Conservation (phyloP, 306 rosid species). For the Prinsepia uniflora region DNA sequence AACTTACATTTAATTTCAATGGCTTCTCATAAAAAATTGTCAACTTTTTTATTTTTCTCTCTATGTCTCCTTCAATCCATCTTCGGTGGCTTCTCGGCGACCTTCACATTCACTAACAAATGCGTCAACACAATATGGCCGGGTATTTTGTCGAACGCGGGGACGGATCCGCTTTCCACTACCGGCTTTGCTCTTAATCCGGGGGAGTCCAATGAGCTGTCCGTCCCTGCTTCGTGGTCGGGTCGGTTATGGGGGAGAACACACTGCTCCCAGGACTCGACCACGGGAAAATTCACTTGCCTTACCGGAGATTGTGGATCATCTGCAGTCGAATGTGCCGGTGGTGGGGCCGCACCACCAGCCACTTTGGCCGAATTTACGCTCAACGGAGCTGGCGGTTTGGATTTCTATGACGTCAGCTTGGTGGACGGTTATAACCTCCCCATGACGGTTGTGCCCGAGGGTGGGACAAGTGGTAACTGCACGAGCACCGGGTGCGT, state of each 20-base stretch:
- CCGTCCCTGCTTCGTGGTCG: conserved; percentile 63
- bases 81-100: conserved; percentile 46
- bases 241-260: conserved; percentile 92
- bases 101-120: conserved; percentile 58
- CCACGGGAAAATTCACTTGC: conserved; percentile 58
- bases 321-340: conserved; percentile 50
- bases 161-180: conserved; percentile 51
- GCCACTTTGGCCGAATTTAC: conserved; percentile 77
- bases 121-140: conserved; percentile 83
- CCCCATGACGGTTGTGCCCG: conserved; percentile 52
- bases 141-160: conserved; percentile 66
- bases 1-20: conserved; percentile 8
- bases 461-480: conserved; percentile 52
- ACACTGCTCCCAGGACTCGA: conserved; percentile 43
- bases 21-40: conserved; percentile 13
- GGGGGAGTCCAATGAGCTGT: conserved; percentile 40
- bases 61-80: conserved; percentile 28
- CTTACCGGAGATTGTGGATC: conserved; percentile 80
- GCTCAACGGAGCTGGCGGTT: conserved; percentile 56
- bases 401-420: conserved; percentile 87
- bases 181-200: conserved; percentile 64
- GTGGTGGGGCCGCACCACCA: conserved; percentile 54
- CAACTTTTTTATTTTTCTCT: conserved; percentile 12
- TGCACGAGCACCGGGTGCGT: conserved; percentile 69
- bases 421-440: conserved; percentile 90